These are phyloP conservation scores for Paraurostyla sp. DNA, from an alignment of 73 alveolate species.

Conservation along the genomic window DNA sequence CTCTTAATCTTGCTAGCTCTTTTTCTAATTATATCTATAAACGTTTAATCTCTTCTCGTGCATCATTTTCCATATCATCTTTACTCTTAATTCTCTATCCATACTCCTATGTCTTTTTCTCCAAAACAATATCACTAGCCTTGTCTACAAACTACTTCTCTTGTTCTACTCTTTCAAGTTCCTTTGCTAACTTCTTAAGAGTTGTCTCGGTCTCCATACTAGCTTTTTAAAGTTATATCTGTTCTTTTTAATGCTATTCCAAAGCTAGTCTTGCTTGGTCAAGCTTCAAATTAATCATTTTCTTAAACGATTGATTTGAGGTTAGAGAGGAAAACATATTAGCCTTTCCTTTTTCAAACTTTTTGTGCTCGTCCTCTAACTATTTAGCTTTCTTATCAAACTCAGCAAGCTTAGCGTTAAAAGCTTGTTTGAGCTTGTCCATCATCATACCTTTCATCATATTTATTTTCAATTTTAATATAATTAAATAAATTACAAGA, in stretches of 20 bases:
- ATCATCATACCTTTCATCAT: background rate
- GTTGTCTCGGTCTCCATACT: background rate
- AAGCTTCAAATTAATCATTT: background rate
- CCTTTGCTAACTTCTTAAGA: background rate
- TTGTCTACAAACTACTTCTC: constrained; percentile 9
- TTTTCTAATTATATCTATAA: background rate
- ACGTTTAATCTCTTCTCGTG: constrained; percentile 1
- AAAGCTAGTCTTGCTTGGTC: background rate
- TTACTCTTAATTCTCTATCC: constrained; percentile 9
- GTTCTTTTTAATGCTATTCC: constrained; percentile 4
- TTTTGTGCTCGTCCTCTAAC: background rate
- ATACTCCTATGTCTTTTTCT: constrained; percentile 13
- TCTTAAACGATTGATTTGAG: background rate
- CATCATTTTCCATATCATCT: constrained; percentile 6
- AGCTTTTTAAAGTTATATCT: background rate
- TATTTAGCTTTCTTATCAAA: background rate
- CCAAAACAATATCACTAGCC: background rate
- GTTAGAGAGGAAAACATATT: background rate
- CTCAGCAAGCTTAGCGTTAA: background rate
- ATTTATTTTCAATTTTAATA: too few species aligned
- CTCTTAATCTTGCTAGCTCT: constrained; percentile 3
- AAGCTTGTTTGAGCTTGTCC: background rate
- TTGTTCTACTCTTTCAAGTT: constrained; percentile 5
- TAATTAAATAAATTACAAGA: too few species aligned
- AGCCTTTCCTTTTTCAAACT: constrained; percentile 23